Evolutionary conservation across 1,284 basidiomycete genomes (phyloP).

Genomic region (Tilletia caries): DNA sequence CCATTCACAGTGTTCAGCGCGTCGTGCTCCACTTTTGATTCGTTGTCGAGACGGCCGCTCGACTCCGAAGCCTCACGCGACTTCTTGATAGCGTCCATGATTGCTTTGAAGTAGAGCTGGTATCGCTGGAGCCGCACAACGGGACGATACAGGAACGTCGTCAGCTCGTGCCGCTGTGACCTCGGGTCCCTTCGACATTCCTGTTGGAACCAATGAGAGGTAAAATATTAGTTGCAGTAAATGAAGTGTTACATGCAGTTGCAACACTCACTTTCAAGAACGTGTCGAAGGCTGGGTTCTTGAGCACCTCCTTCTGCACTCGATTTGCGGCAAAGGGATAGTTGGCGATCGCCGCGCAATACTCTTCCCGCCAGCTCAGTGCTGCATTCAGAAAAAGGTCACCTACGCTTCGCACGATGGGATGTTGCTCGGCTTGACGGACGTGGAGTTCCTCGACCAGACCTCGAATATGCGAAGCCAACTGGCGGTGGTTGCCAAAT

Average conservation of each 20-base stretch:
- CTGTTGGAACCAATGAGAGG: not conserved
- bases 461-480: conserved; percentile 74
- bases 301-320: conserved; percentile 77
- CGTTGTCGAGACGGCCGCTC: conserved; percentile 17
- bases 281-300: conserved; percentile 74
- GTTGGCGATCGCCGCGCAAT: conserved; percentile 79
- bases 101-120: conserved; percentile 78
- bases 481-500: conserved; percentile 79
- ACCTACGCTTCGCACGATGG: conserved; percentile 78
- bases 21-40: conserved; percentile 36
- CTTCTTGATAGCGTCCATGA: conserved; percentile 60
- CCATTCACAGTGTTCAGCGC: conserved; percentile 40
- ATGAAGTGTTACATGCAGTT: not conserved
- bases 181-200: conserved; percentile 64
- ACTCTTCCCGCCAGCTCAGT: conserved; percentile 79
- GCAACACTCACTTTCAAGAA: conserved; percentile 71
- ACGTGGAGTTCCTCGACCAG: conserved; percentile 81
- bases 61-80: conserved; percentile 19
- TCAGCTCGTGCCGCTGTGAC: conserved; percentile 75
- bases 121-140: conserved; percentile 86
- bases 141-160: conserved; percentile 80
- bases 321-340: conserved; percentile 79
- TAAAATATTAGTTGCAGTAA: not conserved
- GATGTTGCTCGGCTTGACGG: conserved; percentile 79
- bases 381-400: conserved; percentile 86